phyloP scores from a whole-genome alignment of 1,284 basidiomycete genomes.

The Malassezia yamatoensis region DNA sequence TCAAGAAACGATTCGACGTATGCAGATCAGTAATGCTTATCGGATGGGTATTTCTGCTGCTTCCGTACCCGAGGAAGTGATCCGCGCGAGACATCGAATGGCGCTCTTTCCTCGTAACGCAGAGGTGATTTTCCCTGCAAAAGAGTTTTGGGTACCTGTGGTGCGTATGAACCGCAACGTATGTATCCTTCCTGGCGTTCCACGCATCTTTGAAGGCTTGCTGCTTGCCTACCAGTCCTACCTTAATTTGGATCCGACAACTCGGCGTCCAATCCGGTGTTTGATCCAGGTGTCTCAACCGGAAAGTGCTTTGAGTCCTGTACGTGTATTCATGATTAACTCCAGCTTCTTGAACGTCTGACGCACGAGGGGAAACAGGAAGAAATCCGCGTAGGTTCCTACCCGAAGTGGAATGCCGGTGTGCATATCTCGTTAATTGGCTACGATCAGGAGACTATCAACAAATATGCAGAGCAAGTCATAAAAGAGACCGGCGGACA shows the following conservation, averaged over 20 bases:
- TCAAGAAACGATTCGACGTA: conserved; percentile 66
- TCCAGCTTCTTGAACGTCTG: conserved; percentile 58
- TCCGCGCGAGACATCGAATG: conserved; percentile 37
- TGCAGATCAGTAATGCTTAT: conserved; percentile 55
- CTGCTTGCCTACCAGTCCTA: conserved; percentile 56
- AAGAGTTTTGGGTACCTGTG: conserved; percentile 67
- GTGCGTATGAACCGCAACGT: conserved; percentile 70
- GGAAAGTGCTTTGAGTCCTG: conserved; percentile 51
- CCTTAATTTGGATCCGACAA: conserved; percentile 32
- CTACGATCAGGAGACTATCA: conserved; percentile 38
- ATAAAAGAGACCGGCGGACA: conserved; percentile 52
- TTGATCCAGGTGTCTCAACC: conserved; percentile 55
- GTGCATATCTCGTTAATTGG: conserved; percentile 74
- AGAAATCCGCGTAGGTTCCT: conserved; percentile 72
- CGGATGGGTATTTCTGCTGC: conserved; percentile 53
- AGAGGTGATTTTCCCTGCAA: conserved; percentile 37
- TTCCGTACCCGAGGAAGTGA: conserved; percentile 49
- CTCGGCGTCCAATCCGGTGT: conserved; percentile 28
- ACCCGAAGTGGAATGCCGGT: conserved; percentile 51
- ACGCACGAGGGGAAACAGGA: conserved; percentile 64
- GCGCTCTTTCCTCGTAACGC: conserved; percentile 32
- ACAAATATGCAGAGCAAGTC: conserved; percentile 4
- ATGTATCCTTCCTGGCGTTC: conserved; percentile 83
- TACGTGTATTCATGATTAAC: conserved; percentile 53
- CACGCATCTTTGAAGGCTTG: conserved; percentile 62